Base-by-base conservation (phyloP, 164 flowering plant genomes). In the Cinnamomum micranthum region DNA sequence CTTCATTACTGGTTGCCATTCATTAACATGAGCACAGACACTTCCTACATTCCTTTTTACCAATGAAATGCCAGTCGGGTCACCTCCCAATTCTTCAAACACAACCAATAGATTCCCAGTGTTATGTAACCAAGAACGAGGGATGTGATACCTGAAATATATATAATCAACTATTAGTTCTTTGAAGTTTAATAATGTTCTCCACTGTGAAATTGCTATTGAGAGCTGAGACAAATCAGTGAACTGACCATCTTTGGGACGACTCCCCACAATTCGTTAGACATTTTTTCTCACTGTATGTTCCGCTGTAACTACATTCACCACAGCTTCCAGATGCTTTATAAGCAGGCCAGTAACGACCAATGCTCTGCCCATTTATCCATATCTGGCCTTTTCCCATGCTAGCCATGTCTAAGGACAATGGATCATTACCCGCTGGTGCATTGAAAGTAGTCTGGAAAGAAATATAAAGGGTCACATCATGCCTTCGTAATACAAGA, bases 311-410 rank as follows among this genome's bases (percentile, higher is more conserved):
- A 69, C 69, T 81, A 69, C 98, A 94, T 31, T 22, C 76, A 25
- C 84, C 80, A 68, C 97, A 94, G n/a, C 63, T 75, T 72, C 95
- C 95, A 28, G 58, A 73, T 33, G 97, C 91, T 70, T 69, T 84
- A 63, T 92, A 86, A 69, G 82, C 93, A 73, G 97, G 93, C 94
- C 96, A 92, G 76, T 91, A 86, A 35, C 96, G 90, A 50, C 97
- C 98, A 41, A 94, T 84, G 82, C 87, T 82, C 65, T 82, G 81
- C 14, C 95, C 96, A 64, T 94, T 92, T 71, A 94, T 79, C 98
- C 98, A 94, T 50, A 90, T 75, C 76, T 89, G 91, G 31, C 98
- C 98, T 76, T 94, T 94, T 68, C 95, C 92, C 96, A 94, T 94
- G 80, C 84, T 85, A 47, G 72, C 72, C 93, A 94, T 86, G 74